Evolutionary conservation across 129 eudicot genomes (phyloP), one percentile per base, ranked within the genome.

Genomic region (Chrysanthemum makinoi): DNA sequence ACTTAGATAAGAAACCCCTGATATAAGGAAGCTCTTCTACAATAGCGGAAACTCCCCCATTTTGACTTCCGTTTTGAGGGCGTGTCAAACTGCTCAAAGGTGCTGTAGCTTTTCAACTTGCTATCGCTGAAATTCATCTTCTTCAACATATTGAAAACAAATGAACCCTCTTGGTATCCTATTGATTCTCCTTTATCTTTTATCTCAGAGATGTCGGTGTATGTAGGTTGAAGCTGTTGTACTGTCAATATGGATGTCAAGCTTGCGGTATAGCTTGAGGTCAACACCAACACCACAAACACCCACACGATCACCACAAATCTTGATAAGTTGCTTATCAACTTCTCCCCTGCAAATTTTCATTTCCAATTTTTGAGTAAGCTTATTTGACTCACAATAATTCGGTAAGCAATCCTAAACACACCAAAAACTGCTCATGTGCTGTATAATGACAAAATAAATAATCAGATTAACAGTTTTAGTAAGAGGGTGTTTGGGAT

Each of bases 261-360:
- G 33, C 61, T 84, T 39, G 89, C 94, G 3, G 86, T 87, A 52
- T 87, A 87, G 66, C 85, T 76, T n/a, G 82, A 80, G 14, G 82
- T 68, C 68, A 85, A 47, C 66, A 85, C 72, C 4, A 85, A 76
- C 62, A 85, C 83, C 26, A 78, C 81, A 20, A 84, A 81, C 52
- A 81, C 43, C 89, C 86, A 84, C 39, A 75, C 58, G 9, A 48
- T 72, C 22, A 81, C 83, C 46, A 78, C 76, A 28, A 78, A 66
- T 70, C 73, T 84, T 4, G 86, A 65, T 72, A 77, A 75, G 63
- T 81, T 81, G 62, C 79, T 84, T 46, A 6, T 2, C 71, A 84
- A 17, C 62, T 69, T 81, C 52, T 84, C 75, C 65, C 75, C 86
- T 81, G 77, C 75, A 64, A 74, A 61, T 22, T 33, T 33, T 2